Evolutionary conservation across 768 basidiomycete genomes (phyloP).

Genomic region (Porphyrellus cyaneotinctus): DNA sequence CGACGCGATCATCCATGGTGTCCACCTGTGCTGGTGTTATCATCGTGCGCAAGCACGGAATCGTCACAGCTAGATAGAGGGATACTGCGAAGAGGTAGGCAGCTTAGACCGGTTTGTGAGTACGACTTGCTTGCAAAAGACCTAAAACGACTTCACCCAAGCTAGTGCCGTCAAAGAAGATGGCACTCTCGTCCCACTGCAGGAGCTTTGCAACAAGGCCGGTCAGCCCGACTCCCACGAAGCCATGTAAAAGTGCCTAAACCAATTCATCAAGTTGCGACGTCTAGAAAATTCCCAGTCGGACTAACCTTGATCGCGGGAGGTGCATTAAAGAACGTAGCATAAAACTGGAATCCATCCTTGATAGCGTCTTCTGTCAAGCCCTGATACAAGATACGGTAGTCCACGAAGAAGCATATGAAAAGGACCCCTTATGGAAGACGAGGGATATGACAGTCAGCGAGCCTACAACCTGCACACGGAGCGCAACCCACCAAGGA

Average conservation of each 20-base stretch:
- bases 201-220: conserved; percentile 77
- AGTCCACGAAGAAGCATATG: conserved; percentile 85
- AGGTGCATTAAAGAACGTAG: conserved; percentile 89
- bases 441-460: conserved; percentile 1
- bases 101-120: conserved; percentile 40
- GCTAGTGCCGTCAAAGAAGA: conserved; percentile 91
- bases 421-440: conserved; percentile 61
- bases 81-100: conserved; percentile 72
- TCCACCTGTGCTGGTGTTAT: conserved; percentile 56
- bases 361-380: conserved; percentile 59
- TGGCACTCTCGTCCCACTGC: conserved; percentile 87
- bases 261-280: background rate
- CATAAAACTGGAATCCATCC: conserved; percentile 88
- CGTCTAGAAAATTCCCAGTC: background rate
- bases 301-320: conserved; percentile 82
- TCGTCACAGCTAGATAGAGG: conserved; percentile 78
- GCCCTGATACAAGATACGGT: conserved; percentile 71
- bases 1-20: conserved; percentile 60
- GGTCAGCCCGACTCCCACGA: conserved; percentile 73
- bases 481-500: conserved; percentile 60
- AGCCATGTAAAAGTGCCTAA: conserved; percentile 83
- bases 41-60: conserved; percentile 75
- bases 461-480: conserved; percentile 14
- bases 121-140: background rate
- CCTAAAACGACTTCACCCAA: conserved; percentile 52